These are phyloP conservation scores for Selaginella moellendorffii DNA, from an alignment of 75 land plant genomes.

Conservation along the genomic window DNA sequence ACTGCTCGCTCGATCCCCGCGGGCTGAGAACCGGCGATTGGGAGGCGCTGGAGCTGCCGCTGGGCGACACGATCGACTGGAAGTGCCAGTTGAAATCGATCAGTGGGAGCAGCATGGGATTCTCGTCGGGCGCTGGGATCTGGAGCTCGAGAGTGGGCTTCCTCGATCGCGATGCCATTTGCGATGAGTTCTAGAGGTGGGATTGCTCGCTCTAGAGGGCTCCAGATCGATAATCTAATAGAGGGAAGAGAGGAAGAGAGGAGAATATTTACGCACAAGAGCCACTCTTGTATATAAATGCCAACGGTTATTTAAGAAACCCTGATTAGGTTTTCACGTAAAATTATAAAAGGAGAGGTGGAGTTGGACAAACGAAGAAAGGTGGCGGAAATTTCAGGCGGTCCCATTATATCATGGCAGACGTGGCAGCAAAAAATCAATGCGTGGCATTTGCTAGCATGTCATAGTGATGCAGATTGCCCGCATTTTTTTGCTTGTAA, in stretches of 20 bases:
- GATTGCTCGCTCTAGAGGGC: too few species aligned
- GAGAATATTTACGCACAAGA: too few species aligned
- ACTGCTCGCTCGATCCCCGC: too few species aligned
- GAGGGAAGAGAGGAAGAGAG: too few species aligned
- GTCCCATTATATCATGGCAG: not conserved
- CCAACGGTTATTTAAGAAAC: not conserved
- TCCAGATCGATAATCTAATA: too few species aligned
- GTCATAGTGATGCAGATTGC: not conserved
- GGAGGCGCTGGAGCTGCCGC: not conserved
- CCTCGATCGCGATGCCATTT: not conserved
- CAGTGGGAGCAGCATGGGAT: not conserved
- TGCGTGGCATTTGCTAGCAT: too few species aligned
- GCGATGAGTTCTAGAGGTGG: too few species aligned
- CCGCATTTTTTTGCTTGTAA: not conserved
- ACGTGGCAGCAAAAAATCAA: not conserved
- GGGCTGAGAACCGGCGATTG: not conserved
- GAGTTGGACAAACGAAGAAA: not conserved
- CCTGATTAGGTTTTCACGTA: not conserved
- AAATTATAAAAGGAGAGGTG: too few species aligned
- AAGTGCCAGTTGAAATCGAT: not conserved
- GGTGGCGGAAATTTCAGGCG: not conserved
- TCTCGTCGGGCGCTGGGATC: not conserved
- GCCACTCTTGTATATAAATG: not conserved
- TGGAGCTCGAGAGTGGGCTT: not conserved
- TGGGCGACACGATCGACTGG: not conserved